Conservation (phyloP, 345 rosid genomes). For the Zanthoxylum bungeanum region DNA sequence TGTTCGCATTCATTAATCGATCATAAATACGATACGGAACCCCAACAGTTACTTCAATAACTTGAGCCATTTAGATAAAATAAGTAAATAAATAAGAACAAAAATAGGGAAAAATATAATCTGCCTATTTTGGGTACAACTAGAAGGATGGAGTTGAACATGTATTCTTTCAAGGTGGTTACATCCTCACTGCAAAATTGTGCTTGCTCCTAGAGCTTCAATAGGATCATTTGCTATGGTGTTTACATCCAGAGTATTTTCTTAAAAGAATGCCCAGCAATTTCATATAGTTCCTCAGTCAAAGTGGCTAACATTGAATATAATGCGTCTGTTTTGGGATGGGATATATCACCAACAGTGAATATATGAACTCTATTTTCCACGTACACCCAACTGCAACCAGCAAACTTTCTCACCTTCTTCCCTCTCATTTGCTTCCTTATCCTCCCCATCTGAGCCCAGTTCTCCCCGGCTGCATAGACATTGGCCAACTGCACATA, state of each 20-base stretch:
- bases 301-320: constrained; percentile 44
- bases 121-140: not conserved
- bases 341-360: constrained; percentile 51
- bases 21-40: too few species aligned
- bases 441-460: constrained; percentile 69
- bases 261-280: constrained; percentile 13
- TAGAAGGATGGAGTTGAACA: not conserved
- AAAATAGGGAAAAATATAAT: not conserved
- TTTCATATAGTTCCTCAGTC: constrained; percentile 37
- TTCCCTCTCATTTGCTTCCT: constrained; percentile 72
- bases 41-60: not conserved
- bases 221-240: not conserved
- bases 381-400: constrained; percentile 70
- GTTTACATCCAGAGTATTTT: not conserved
- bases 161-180: not conserved
- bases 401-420: constrained; percentile 53
- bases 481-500: constrained; percentile 78
- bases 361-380: constrained; percentile 49
- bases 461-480: constrained; percentile 64
- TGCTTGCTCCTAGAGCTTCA: not conserved
- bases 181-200: not conserved
- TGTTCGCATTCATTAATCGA: too few species aligned
- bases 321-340: constrained; percentile 41
- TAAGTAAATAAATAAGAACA: not conserved
- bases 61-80: not conserved